Conservation (phyloP, 495 filamentous ascomycete genomes). For the Penicillium taxi region DNA sequence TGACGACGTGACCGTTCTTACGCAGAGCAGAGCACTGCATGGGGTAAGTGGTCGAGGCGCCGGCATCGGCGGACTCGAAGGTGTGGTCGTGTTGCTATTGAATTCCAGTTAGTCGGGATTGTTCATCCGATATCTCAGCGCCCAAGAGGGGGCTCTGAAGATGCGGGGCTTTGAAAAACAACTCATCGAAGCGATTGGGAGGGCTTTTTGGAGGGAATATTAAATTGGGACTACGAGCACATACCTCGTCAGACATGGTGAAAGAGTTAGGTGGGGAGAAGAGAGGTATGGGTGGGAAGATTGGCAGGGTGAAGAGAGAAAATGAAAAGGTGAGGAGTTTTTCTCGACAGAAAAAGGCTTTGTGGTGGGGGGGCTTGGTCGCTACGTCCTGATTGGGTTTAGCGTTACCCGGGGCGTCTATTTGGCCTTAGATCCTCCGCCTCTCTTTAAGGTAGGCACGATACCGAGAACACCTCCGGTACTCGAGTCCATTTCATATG, state of each 20-base stretch:
- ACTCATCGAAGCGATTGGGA: slow-evolving; percentile 10
- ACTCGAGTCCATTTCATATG: no score
- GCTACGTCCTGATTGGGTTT: slow-evolving; percentile 26
- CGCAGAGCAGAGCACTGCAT: slow-evolving; percentile 99
- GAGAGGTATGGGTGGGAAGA: slow-evolving; percentile 9
- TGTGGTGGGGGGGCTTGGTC: slow-evolving; percentile 36
- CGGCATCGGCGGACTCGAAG: slow-evolving; percentile 88
- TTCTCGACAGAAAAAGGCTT: slow-evolving; percentile 26
- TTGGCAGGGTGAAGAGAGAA: slow-evolving; percentile 12
- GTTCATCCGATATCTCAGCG: slow-evolving; percentile 8
- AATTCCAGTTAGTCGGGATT: background rate
- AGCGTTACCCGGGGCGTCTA: slow-evolving; percentile 17
- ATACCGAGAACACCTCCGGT: no score
- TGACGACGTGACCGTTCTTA: slow-evolving; percentile 97
- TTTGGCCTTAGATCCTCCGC: slow-evolving; percentile 5
- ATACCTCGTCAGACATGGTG: slow-evolving; percentile 42
- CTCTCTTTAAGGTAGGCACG: no score
- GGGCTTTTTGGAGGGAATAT: slow-evolving; percentile 2
- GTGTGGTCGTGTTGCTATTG: slow-evolving; percentile 68
- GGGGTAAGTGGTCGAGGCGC: slow-evolving; percentile 86
- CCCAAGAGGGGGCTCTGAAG: slow-evolving; percentile 19
- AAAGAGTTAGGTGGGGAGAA: slow-evolving; percentile 14
- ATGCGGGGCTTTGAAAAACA: slow-evolving; percentile 27
- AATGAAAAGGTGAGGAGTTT: slow-evolving; percentile 23
- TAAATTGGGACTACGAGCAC: slow-evolving; percentile 5